Evolutionary conservation across 23 red algal genomes (phyloP).

Genomic region (Gracilariopsis chorda): DNA sequence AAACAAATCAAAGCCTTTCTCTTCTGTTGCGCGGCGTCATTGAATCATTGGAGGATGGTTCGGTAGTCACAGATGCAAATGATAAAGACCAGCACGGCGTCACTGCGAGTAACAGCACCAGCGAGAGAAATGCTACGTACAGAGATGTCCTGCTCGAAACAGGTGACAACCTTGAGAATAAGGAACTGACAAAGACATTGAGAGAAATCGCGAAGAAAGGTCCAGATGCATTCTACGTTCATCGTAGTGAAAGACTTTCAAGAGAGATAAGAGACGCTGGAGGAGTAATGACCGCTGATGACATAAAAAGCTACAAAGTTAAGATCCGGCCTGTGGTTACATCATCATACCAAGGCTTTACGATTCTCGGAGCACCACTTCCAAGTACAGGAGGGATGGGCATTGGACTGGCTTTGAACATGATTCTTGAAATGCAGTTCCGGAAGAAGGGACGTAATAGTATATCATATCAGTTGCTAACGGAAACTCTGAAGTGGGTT

Average conservation of each 20-base stretch:
- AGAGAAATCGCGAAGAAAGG: constrained; percentile 51
- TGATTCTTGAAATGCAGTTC: constrained; percentile 64
- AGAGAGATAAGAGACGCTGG: constrained; percentile 71
- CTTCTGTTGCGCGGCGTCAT: constrained; percentile 5
- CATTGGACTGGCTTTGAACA: constrained; percentile 77
- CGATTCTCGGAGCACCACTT: constrained; percentile 71
- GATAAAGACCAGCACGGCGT: constrained; percentile 40
- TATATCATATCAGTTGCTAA: constrained; percentile 27
- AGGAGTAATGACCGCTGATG: constrained; percentile 70
- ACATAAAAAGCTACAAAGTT: constrained; percentile 62
- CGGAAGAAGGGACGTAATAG: constrained; percentile 55
- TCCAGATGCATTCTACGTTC: constrained; percentile 67
- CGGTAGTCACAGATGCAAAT: constrained; percentile 44
- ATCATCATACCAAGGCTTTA: constrained; percentile 60
- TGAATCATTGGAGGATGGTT: constrained; percentile 11
- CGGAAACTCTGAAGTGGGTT: constrained; percentile 85
- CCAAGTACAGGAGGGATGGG: constrained; percentile 77
- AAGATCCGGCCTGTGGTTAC: constrained; percentile 42
- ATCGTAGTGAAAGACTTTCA: constrained; percentile 47
- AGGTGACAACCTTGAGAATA: constrained; percentile 68
- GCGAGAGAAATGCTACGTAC: neutral
- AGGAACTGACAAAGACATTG: constrained; percentile 59
- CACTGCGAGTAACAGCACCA: neutral
- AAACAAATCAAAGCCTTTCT: neutral
- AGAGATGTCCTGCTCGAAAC: constrained; percentile 45